phyloP scores from a whole-genome alignment of 1,284 basidiomycete genomes.

The Termitomyces sp. region DNA sequence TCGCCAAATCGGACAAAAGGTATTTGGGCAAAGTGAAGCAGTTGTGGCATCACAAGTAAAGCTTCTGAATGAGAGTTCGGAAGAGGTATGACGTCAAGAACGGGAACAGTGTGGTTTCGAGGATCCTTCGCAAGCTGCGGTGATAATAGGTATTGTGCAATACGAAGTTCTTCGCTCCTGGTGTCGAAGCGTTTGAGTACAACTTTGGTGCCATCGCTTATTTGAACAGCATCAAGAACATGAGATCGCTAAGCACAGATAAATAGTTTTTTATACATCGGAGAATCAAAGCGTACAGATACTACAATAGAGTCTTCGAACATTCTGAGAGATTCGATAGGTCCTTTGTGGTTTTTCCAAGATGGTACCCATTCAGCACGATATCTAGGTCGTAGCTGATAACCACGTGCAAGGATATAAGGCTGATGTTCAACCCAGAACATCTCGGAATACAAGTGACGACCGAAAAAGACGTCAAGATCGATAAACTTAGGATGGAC shows the following conservation, averaged over 20 bases:
- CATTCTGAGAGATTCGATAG: background rate
- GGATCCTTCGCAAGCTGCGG: background rate
- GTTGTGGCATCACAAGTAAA: background rate
- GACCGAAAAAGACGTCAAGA: background rate
- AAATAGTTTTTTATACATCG: background rate
- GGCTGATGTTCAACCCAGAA: background rate
- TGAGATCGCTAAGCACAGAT: background rate
- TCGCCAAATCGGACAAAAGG: background rate
- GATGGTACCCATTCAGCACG: background rate
- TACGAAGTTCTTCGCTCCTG: background rate
- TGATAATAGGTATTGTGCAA: background rate
- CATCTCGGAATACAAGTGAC: background rate
- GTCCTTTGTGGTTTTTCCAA: background rate
- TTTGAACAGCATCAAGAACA: background rate
- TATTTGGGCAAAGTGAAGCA: background rate
- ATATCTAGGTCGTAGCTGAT: background rate
- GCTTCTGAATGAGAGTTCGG: background rate
- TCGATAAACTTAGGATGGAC: background rate
- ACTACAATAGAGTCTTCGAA: background rate
- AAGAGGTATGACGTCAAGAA: background rate
- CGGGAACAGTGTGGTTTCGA: background rate
- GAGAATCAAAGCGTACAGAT: background rate
- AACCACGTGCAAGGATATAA: background rate
- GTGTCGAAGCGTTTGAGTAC: slow-evolving; percentile 1
- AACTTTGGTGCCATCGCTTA: background rate